Conservation (phyloP, 208 protist species). For the Leishmania turanica region DNA sequence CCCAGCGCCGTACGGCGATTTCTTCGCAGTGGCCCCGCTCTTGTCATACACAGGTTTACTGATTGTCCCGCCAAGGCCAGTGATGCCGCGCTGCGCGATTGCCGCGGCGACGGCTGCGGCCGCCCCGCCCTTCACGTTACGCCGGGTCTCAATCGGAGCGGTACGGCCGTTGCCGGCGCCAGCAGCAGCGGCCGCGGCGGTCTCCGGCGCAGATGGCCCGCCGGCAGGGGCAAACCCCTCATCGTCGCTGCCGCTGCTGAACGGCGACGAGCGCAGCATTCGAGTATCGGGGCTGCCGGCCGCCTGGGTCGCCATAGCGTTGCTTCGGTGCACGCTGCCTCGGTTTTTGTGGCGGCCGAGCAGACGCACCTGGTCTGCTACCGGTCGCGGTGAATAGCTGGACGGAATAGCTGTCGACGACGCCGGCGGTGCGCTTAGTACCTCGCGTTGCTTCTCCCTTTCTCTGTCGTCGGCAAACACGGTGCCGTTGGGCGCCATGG, state of each 20-base stretch:
- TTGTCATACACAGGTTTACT: not conserved
- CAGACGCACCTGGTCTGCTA: conserved; percentile 6
- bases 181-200: not conserved
- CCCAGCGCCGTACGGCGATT: not conserved
- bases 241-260: conserved; percentile 1
- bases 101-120: conserved; percentile 1
- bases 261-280: not conserved
- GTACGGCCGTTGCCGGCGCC: not conserved
- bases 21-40: not conserved
- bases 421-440: not conserved
- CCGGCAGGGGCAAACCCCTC: not conserved
- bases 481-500: not conserved
- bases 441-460: not conserved
- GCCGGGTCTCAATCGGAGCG: not conserved
- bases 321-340: not conserved
- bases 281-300: not conserved
- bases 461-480: not conserved
- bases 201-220: not conserved
- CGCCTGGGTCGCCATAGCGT: not conserved
- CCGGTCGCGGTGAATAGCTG: conserved; percentile 4
- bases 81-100: not conserved
- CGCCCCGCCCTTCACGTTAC: not conserved
- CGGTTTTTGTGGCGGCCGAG: not conserved
- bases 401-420: conserved; percentile 1
- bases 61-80: not conserved